Evolutionary conservation across 352 stramenopile genomes (phyloP), one percentile per base, ranked within the genome.

Genomic region (Globisporangium perplexum): DNA sequence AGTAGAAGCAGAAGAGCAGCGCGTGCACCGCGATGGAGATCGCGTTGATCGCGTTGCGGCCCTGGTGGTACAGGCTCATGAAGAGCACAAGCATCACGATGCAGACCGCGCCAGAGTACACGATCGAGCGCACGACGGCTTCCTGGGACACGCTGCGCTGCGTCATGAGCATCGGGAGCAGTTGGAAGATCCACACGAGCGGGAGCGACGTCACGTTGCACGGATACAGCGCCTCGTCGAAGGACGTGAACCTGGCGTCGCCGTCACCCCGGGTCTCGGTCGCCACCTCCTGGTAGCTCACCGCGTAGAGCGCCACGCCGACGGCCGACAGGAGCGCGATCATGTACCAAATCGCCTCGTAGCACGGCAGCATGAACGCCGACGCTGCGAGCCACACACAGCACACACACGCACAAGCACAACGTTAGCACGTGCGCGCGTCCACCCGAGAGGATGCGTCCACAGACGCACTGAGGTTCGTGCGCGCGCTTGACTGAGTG

Each of bases 331-430:
- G 53, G 0, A 72, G 59, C 6, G 72, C 68, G 48, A 95, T 87
- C 11, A 66, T 87, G 60, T 95, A 95, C 84, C 80, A 95, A 20
- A 95, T 84, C 23, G 72, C 59, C 60, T 90, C 84, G 44, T 91
- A 95, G 53, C 84, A 93, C 7, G 84, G 84, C n/a, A 95, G 63
- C 77, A 95, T 91, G 54, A 95, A 95, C 2, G 76, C 79, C 50
- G 81, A 86, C 17, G 81, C 79, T 90, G 50, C 12, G 31, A 53
- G 11, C 28, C 1, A 52, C 8, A 70, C 20, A 42, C 1, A 57
- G 11, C n/a, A 50, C 31, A 22, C 33, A 41, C 2, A 28, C 12
- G 26, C 11, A 18, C 36, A 53, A 53, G 48, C 15, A 43, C 0
- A 53, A 15, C n/a, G 38, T 50, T n/a, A n/a, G 5, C 18, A 44